These are phyloP conservation scores for Gossypium australe DNA, from an alignment of 345 rosid species.

Conservation along the genomic window DNA sequence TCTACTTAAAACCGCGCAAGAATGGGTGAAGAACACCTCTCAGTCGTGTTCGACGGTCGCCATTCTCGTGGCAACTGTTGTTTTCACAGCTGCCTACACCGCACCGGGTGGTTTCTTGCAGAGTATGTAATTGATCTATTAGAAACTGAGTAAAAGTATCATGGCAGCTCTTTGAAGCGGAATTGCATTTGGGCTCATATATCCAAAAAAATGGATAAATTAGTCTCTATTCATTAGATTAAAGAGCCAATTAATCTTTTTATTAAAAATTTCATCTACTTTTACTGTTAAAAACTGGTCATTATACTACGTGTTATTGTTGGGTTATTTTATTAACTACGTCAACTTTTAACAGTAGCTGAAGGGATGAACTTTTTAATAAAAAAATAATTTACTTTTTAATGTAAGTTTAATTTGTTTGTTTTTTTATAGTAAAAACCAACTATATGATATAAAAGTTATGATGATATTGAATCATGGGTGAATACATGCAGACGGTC, in stretches of 20 bases:
- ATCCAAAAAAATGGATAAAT: accelerated
- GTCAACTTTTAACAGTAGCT: too few relatives aligned
- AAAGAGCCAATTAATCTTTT: accelerated
- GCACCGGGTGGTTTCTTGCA: constrained; percentile 2
- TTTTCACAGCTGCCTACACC: constrained; percentile 21
- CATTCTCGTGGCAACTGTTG: constrained; percentile 21
- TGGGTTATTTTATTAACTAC: too few relatives aligned
- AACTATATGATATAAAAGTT: not conserved
- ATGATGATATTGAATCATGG: not conserved
- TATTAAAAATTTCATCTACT: accelerated
- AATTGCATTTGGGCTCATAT: too few relatives aligned
- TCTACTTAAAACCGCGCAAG: constrained; percentile 11
- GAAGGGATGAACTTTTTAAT: accelerated
- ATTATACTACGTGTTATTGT: too few relatives aligned
- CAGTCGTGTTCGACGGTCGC: constrained; percentile 29
- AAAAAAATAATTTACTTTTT: too few relatives aligned
- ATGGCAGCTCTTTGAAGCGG: too few relatives aligned
- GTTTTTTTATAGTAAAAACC: too few relatives aligned
- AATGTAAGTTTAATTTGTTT: accelerated
- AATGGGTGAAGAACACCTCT: constrained; percentile 21
- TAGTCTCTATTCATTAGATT: accelerated
- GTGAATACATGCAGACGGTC: not conserved
- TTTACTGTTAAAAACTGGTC: too few relatives aligned
- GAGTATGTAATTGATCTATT: not conserved
- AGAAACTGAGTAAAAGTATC: too few relatives aligned